These are phyloP conservation scores for Olyra latifolia DNA, from an alignment of 176 grass and related monocot genomes.

Conservation along the genomic window DNA sequence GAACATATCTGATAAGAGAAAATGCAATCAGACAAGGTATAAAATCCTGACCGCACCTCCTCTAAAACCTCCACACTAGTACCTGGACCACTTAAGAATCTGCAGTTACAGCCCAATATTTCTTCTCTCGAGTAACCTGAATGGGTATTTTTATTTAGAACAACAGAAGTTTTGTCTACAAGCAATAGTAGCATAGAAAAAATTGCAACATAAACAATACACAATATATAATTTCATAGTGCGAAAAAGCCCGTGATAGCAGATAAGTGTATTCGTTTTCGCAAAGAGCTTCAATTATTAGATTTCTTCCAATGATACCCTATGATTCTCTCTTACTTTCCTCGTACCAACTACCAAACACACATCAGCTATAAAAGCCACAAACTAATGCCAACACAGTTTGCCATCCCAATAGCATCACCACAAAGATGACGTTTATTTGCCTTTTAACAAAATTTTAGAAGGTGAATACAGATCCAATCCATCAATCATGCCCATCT, in stretches of 20 bases:
- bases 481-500: not conserved
- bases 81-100: constrained; percentile 71
- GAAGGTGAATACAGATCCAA: not conserved
- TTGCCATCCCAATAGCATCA: constrained; percentile 20
- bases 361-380: not conserved
- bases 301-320: not conserved
- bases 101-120: constrained; percentile 74
- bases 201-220: not conserved
- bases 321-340: not conserved
- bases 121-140: constrained; percentile 91
- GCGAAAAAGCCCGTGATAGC: not conserved
- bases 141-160: not conserved
- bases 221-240: not conserved
- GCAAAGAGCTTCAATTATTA: not conserved
- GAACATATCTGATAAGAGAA: constrained; percentile 3
- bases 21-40: constrained; percentile 16
- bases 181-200: not conserved
- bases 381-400: not conserved
- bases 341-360: not conserved
- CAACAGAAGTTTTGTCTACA: constrained; percentile 7
- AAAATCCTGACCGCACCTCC: constrained; percentile 50
- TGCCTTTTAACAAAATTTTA: not conserved
- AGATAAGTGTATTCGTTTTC: not conserved
- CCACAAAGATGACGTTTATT: not conserved
- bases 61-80: constrained; percentile 69